Percentiles rank a stretch among this genome's conserved stretches.
Conservation (phyloP, 441 rosid genomes). For the Isatis lusitanica region DNA sequence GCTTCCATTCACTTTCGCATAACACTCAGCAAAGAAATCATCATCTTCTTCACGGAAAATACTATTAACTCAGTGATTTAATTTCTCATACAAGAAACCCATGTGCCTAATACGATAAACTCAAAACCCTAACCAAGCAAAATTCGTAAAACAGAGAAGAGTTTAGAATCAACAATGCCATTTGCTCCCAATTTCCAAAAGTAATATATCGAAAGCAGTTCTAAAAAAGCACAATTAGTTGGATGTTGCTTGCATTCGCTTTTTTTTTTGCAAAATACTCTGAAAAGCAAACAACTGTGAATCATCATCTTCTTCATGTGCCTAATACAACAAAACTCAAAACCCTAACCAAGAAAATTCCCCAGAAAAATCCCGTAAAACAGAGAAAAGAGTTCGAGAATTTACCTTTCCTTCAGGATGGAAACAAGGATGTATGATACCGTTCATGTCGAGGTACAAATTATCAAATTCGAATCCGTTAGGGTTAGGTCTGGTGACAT, state of each 20-base stretch:
- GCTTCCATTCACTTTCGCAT: no score
- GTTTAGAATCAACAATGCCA: background rate
- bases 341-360: background rate
- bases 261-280: background rate
- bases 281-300: no score
- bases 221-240: background rate
- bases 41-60: background rate
- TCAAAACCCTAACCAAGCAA: background rate
- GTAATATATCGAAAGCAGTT: background rate
- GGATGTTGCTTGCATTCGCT: no score
- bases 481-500: constrained; percentile 83
- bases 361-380: background rate
- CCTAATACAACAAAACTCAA: background rate
- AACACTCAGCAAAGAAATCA: no score
- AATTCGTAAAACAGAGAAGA: no score
- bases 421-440: constrained; percentile 95
- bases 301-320: background rate
- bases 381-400: background rate
- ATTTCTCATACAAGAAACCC: constrained; percentile 8
- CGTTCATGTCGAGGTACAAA: constrained; percentile 92
- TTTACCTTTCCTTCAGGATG: constrained; percentile 94
- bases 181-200: background rate
- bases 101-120: background rate
- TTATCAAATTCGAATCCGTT: constrained; percentile 89
- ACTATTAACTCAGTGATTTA: background rate